Evolutionary conservation across 1,284 basidiomycete genomes (phyloP).

Genomic region (Gomphus bonarii): DNA sequence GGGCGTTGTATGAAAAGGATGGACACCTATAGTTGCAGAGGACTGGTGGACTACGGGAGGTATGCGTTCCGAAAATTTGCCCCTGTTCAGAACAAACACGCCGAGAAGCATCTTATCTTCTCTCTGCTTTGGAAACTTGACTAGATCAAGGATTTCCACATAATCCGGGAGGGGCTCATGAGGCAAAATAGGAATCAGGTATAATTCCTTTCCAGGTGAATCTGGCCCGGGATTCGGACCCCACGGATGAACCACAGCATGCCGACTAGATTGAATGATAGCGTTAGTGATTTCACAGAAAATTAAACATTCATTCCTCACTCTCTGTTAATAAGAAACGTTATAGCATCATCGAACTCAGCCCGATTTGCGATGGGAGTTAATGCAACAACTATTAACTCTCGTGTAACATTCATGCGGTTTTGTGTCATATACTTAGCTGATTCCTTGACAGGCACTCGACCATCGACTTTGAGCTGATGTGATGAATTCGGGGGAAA

Average conservation of each 20-base stretch:
- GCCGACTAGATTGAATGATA: slow-evolving; percentile 45
- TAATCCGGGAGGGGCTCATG: slow-evolving; percentile 71
- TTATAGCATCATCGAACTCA: slow-evolving; percentile 53
- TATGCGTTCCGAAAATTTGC: slow-evolving; percentile 43
- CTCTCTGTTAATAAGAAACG: slow-evolving; percentile 69
- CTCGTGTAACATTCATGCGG: slow-evolving; percentile 66
- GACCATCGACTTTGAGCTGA: slow-evolving; percentile 55
- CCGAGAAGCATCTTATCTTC: slow-evolving; percentile 62
- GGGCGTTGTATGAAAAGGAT: neutral
- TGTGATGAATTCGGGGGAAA: slow-evolving; percentile 52
- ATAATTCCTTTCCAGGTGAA: slow-evolving; percentile 77
- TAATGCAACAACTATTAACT: slow-evolving; percentile 70
- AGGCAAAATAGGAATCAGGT: slow-evolving; percentile 73
- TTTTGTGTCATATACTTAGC: slow-evolving; percentile 67
- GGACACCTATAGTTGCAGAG: slow-evolving; percentile 13
- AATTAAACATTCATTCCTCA: slow-evolving; percentile 28
- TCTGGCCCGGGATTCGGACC: slow-evolving; percentile 59
- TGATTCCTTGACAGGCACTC: slow-evolving; percentile 67
- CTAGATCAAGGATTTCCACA: slow-evolving; percentile 76
- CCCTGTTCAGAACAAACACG: slow-evolving; percentile 74
- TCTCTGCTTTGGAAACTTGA: slow-evolving; percentile 56
- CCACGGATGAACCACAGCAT: slow-evolving; percentile 83
- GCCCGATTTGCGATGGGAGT: slow-evolving; percentile 38
- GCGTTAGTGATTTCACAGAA: slow-evolving; percentile 8
- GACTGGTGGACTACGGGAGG: slow-evolving; percentile 16